Percentiles rank a stretch among this genome's conserved stretches.
Evolutionary conservation across 257 asterid species (phyloP).

Genomic region (Nicotiana tabacum): DNA sequence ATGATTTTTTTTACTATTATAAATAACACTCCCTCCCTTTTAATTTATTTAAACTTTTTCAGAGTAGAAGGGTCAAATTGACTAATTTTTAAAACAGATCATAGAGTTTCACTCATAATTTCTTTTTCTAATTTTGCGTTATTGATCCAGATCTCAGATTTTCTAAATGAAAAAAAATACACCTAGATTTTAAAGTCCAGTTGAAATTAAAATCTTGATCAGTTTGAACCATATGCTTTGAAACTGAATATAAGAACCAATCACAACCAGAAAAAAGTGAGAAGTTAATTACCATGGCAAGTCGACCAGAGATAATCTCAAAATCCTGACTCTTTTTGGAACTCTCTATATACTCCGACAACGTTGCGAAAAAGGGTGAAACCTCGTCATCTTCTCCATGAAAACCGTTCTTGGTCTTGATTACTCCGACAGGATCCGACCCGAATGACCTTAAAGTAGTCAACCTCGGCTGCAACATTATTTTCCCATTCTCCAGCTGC

Average conservation of each 20-base stretch:
- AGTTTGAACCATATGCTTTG: not conserved
- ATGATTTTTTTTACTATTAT: too few relatives aligned
- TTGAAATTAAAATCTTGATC: not conserved
- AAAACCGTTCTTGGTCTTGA: slow-evolving; percentile 24
- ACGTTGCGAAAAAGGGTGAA: slow-evolving; percentile 54
- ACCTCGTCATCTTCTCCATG: slow-evolving; percentile 29
- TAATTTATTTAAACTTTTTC: too few relatives aligned
- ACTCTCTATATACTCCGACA: slow-evolving; percentile 73
- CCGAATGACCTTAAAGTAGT: slow-evolving; percentile 65
- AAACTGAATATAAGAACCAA: not conserved
- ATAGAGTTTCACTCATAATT: too few relatives aligned
- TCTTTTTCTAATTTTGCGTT: too few relatives aligned
- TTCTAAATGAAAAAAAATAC: not conserved
- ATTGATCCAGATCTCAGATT: not conserved
- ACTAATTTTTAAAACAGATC: too few relatives aligned
- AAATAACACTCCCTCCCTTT: too few relatives aligned
- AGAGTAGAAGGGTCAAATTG: too few relatives aligned
- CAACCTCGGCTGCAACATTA: slow-evolving; percentile 81
- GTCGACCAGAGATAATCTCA: slow-evolving; percentile 88
- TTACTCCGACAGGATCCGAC: slow-evolving; percentile 34
- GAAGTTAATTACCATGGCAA: slow-evolving; percentile 65
- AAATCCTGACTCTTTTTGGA: slow-evolving; percentile 72
- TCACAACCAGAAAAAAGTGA: not conserved
- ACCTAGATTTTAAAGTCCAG: too few relatives aligned
- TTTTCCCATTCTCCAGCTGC: slow-evolving; percentile 32